Base-by-base conservation (phyloP, 768 basidiomycete genomes). In the Lentinula lateritia region DNA sequence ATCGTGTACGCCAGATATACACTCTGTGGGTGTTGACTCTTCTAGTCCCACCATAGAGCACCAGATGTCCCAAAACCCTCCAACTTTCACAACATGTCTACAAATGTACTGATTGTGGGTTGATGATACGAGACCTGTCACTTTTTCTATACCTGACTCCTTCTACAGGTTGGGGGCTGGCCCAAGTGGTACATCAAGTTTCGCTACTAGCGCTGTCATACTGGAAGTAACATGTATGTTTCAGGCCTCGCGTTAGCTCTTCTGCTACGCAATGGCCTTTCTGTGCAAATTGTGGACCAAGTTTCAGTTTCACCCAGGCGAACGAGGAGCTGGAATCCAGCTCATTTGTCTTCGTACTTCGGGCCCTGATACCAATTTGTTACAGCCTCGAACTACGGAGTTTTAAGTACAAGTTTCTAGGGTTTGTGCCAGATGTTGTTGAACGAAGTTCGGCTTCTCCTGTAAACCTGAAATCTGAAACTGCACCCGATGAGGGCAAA, bases 221-320 rank as follows among this genome's bases (percentile, higher is more conserved):
- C 16, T 63, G 67, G n/a, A 1, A 39, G 5, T 36, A 2, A 23
- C 32, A 28, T 50, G 20, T 41, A 28, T 50, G 20, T 41, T 13
- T 32, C 10, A 57, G 75, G 76, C 6, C 68, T 75, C 2, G 66
- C 72, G 34, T 63, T 67, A 45, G 76, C 75, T 1, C 62, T 74
- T 8, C 53, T 66, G 0, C 62, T 69, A 0, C 63, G 67, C 9
- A 72, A 71, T 36, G 71, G 70, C 5, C 62, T 76, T 10, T 65
- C 67, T 32, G 73, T 76, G 16, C 72, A 74, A 12, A 71, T 76
- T 56, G 65, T 75, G 57, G 71, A 74, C 57, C 70, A 72, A 58
- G 50, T 34, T 61, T 0, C 58, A 55, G 0, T 67, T 66, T 54
- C 66, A 67, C 12, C 50, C 57, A 5, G 70, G 71, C 5, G 63